These are phyloP conservation scores for Sporothrix dimorphospora DNA, from an alignment of 2,329 filamentous ascomycete genomes.

Conservation along the genomic window DNA sequence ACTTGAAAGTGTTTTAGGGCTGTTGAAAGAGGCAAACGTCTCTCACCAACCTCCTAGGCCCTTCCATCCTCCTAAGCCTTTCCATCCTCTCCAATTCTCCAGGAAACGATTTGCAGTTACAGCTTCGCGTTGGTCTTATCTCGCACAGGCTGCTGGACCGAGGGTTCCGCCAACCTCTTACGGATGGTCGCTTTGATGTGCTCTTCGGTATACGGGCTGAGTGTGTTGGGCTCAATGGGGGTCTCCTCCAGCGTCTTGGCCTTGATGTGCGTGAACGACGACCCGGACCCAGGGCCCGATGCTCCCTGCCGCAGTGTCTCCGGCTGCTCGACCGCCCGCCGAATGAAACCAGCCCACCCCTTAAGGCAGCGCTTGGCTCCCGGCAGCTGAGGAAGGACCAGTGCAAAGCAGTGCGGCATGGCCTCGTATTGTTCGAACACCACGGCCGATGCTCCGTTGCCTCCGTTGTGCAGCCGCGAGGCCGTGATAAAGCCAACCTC, in stretches of 20 bases:
- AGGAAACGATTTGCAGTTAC: neutral
- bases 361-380: slow-evolving; percentile 57
- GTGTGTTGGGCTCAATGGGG: slow-evolving; percentile 46
- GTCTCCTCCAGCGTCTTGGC: slow-evolving; percentile 57
- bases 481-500: slow-evolving; percentile 68
- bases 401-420: slow-evolving; percentile 77
- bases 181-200: slow-evolving; percentile 48
- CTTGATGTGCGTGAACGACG: slow-evolving; percentile 51
- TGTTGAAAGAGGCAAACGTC: neutral
- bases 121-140: slow-evolving; percentile 1
- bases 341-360: slow-evolving; percentile 61
- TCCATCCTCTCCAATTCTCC: neutral
- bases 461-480: slow-evolving; percentile 48
- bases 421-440: slow-evolving; percentile 74
- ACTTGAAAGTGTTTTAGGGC: neutral
- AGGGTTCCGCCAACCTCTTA: neutral
- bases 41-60: neutral
- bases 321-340: slow-evolving; percentile 33
- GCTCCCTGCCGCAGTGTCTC: slow-evolving; percentile 15
- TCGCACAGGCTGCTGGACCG: slow-evolving; percentile 33
- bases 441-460: slow-evolving; percentile 64
- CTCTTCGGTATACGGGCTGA: slow-evolving; percentile 50
- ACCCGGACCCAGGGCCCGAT: slow-evolving; percentile 37
- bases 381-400: slow-evolving; percentile 55
- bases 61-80: too few relatives aligned